Percentiles rank a stretch among this genome's conserved stretches.
phyloP scores from a whole-genome alignment of 441 rosid genomes.

The Aleurites moluccanus region DNA sequence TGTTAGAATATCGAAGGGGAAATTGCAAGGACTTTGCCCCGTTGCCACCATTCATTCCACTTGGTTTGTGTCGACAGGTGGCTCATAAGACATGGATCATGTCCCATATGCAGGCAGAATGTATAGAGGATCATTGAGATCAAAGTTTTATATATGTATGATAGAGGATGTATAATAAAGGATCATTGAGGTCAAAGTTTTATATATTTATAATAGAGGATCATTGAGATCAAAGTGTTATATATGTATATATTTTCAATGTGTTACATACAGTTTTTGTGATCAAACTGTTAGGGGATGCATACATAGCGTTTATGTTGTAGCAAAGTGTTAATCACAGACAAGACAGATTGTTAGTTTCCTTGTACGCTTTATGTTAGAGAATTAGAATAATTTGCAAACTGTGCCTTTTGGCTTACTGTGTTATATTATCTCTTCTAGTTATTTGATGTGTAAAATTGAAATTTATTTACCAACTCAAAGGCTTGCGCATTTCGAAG shows the following conservation, averaged over 20 bases:
- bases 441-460: too few species aligned
- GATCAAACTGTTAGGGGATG: slow-evolving; percentile 3
- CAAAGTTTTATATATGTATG: background rate
- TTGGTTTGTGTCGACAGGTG: slow-evolving; percentile 78
- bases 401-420: background rate
- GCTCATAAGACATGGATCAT: slow-evolving; percentile 74
- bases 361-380: background rate
- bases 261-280: slow-evolving; percentile 2
- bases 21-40: slow-evolving; percentile 66
- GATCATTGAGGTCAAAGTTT: too few species aligned
- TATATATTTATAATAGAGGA: background rate
- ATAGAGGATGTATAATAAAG: background rate
- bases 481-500: too few species aligned
- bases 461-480: too few species aligned
- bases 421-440: background rate
- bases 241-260: background rate
- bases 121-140: slow-evolving; percentile 28
- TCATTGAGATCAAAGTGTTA: too few species aligned
- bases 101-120: slow-evolving; percentile 70
- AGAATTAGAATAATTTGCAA: background rate
- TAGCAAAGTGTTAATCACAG: background rate
- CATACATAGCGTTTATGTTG: slow-evolving; percentile 7
- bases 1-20: slow-evolving; percentile 69
- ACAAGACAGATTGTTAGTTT: background rate
- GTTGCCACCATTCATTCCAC: slow-evolving; percentile 72